phyloP scores from a whole-genome alignment of 2,329 filamentous ascomycete species.

The Pseudogymnoascus sp. region DNA sequence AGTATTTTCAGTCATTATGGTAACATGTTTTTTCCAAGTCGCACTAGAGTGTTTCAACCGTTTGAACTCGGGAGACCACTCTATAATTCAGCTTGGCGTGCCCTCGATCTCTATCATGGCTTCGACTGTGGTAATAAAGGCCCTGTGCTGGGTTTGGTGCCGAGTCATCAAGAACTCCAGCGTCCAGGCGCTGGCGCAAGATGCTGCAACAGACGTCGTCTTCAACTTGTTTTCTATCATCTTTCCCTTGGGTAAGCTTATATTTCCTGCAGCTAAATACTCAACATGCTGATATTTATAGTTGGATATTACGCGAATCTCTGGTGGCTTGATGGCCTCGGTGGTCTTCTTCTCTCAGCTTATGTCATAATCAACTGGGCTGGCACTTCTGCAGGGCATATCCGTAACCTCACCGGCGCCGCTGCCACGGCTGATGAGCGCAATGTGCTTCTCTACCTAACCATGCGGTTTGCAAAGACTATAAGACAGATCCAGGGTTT shows the following conservation, averaged over 20 bases:
- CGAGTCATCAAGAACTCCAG: slow-evolving; percentile 52
- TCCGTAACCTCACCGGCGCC: slow-evolving; percentile 49
- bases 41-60: slow-evolving; percentile 51
- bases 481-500: slow-evolving; percentile 46
- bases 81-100: slow-evolving; percentile 40
- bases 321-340: slow-evolving; percentile 59
- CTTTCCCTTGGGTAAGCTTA: slow-evolving; percentile 41
- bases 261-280: not conserved
- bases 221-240: slow-evolving; percentile 56
- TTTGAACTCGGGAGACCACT: slow-evolving; percentile 40
- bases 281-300: slow-evolving; percentile 13
- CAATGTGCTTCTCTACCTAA: slow-evolving; percentile 51
- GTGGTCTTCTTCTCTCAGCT: slow-evolving; percentile 52
- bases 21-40: slow-evolving; percentile 53
- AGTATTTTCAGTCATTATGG: slow-evolving; percentile 55
- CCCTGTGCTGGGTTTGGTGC: slow-evolving; percentile 51
- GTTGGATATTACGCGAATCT: slow-evolving; percentile 48
- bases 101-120: slow-evolving; percentile 49
- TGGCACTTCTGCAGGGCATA: slow-evolving; percentile 50
- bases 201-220: slow-evolving; percentile 55
- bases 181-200: slow-evolving; percentile 53
- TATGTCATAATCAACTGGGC: slow-evolving; percentile 65
- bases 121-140: slow-evolving; percentile 49
- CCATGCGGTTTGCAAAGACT: slow-evolving; percentile 46
- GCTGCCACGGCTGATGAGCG: slow-evolving; percentile 42